Evolutionary conservation across 1,284 basidiomycete species (phyloP), one percentile per base, ranked within the genome.

Genomic region (Melampsora americana): DNA sequence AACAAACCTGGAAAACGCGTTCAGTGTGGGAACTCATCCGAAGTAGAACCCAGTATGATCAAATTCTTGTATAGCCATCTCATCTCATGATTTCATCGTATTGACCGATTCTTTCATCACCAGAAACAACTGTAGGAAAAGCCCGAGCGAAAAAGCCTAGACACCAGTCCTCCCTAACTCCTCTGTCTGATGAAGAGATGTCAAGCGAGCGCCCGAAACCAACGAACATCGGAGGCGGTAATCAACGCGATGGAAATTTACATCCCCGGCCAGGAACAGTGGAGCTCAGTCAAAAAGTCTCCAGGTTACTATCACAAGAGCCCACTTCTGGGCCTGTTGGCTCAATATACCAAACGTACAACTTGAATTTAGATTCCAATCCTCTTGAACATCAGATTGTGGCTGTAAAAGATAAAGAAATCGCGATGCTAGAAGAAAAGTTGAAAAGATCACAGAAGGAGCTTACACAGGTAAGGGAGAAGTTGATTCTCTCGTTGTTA

Each of bases 381-480:
- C 28, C 53, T n/a, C n/a, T 16, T 20, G 61, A 64, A 32, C n/a
- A 64, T 64, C 18, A 64, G 20, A 35, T 28, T 12, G 61, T 32
- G 61, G 28, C 26, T 2, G 32, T 32, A 1, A 64, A 64, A 30
- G 61, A 64, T 35, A 30, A 39, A 20, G 26, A 32, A n/a, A 64
- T 64, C 32, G 28, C 61, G 32, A 32, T 39, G 6, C 30, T 64
- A 7, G 35, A 64, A 39, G 61, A 30, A n/a, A 39, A 64, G 32
- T 26, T 64, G n/a, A 64, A 64, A 18, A 30, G 35, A 30, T 39
- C 32, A 7, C 61, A 64, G 30, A 64, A 64, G 61, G 28, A 64
- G 18, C 14, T 32, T 20, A 32, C 61, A 20, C 61, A 64, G 28
- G 61, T 64, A 64, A 28, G 35, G 35, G 1, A 20, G n/a, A 26